Evolutionary conservation across 148 eudicot genomes (phyloP), one percentile per base, ranked within the genome.

Genomic region (Chenopodium quinoa): DNA sequence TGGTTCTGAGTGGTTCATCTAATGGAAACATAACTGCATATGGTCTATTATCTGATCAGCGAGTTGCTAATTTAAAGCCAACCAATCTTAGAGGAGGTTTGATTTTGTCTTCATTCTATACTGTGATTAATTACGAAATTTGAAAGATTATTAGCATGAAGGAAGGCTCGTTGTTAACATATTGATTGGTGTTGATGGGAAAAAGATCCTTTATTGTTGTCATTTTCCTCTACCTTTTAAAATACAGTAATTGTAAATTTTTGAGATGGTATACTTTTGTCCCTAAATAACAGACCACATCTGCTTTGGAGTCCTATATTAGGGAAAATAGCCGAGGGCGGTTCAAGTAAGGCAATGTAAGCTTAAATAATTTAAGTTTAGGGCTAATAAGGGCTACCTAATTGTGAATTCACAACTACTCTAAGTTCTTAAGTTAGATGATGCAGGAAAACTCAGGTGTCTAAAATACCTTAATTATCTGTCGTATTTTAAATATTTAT

Each of bases 1-100:
- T 91, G 83, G 81, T 93, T 69, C n/a, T 91, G 76, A 85, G 94
- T 81, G 96, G 96, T 80, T 93, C 95, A 25, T 83, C 93, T 67
- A 78, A 78, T 71, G 98, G 97, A 52, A 58, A 83, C 62, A 82
- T 93, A 75, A 82, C 90, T 40, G 75, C 90, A 70, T 90, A 87
- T 44, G 89, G 87, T 87, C 84, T 82, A 82, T 84, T 91, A 76
- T 84, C 94, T 83, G 90, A 88, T 86, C 91, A 88, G 81, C 89
- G 48, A 75, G 90, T 91, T 73, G 82, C 89, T 62, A 79, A 85
- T 37, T 82, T 93, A 76, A 85, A 73, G 83, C 79, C 92, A 40
- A 68, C 73, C 77, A 78, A 86, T 86, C 87, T 84, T 65, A 85
- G 89, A 92, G 98, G 98, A 92, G 76, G 32, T 82, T 68, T 34